Conservation (phyloP, 305 asterid genomes). For the Fraxinus greggii region DNA sequence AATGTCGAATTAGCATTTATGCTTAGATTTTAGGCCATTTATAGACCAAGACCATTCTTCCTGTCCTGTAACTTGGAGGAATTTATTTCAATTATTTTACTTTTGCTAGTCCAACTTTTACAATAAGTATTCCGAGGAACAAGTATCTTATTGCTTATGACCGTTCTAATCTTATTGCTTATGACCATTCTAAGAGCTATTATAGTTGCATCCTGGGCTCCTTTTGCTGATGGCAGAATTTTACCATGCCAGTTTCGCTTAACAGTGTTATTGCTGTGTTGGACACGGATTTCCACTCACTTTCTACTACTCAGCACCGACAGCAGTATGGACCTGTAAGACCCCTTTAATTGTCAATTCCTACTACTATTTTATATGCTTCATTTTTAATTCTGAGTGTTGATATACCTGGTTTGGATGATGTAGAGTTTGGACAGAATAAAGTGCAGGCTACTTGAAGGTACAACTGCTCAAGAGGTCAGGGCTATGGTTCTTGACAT, state of each 20-base stretch:
- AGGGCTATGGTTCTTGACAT: constrained; percentile 99
- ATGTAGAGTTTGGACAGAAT: constrained; percentile 94
- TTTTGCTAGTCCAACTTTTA: background rate
- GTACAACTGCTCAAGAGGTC: constrained; percentile 96
- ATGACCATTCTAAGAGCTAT: background rate
- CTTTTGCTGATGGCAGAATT: constrained; percentile 29
- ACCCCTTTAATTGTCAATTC: constrained; percentile 30
- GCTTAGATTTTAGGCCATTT: constrained; percentile 2
- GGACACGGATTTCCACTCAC: constrained; percentile 97
- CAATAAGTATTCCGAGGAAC: background rate
- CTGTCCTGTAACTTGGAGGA: background rate
- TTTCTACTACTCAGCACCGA: constrained; percentile 91
- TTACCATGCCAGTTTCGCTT: constrained; percentile 64
- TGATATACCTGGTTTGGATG: constrained; percentile 22
- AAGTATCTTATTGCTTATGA: background rate
- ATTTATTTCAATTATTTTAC: background rate
- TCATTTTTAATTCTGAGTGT: background rate
- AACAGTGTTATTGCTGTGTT: constrained; percentile 93
- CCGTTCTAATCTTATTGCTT: background rate
- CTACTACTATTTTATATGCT: constrained; percentile 11
- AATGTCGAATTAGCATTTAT: background rate
- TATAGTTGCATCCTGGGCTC: constrained; percentile 10
- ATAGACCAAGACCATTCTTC: background rate
- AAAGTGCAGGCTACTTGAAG: constrained; percentile 97
- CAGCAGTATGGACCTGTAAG: constrained; percentile 99